Evolutionary conservation across 2,329 filamentous ascomycete species (phyloP).

Genomic region (Saccharata proteae): DNA sequence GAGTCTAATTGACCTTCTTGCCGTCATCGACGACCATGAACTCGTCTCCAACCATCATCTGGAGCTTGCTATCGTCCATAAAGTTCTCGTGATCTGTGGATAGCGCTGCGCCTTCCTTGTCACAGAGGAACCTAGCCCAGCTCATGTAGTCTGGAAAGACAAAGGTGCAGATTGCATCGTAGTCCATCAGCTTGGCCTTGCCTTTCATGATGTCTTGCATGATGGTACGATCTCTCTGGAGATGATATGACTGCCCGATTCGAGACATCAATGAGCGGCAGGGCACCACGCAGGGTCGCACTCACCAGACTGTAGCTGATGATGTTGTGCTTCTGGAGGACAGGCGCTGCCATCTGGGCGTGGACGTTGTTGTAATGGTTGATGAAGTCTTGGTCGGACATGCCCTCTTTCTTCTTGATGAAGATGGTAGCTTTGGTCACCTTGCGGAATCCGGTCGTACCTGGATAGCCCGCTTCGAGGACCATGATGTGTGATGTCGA

Average conservation of each 20-base stretch:
- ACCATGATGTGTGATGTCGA: slow-evolving; percentile 19
- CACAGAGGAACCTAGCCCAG: slow-evolving; percentile 35
- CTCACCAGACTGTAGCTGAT: slow-evolving; percentile 34
- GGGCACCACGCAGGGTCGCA: background rate
- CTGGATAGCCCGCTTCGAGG: slow-evolving; percentile 33
- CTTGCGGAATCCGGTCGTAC: slow-evolving; percentile 33
- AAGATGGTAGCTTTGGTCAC: slow-evolving; percentile 35
- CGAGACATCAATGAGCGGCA: slow-evolving; percentile 1
- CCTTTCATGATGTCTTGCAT: slow-evolving; percentile 35
- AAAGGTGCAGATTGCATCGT: slow-evolving; percentile 37
- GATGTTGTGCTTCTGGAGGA: slow-evolving; percentile 31
- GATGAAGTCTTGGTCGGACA: slow-evolving; percentile 33
- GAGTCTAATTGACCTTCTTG: slow-evolving; percentile 14
- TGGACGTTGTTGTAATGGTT: slow-evolving; percentile 34
- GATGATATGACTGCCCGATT: slow-evolving; percentile 29
- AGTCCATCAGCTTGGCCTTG: slow-evolving; percentile 30
- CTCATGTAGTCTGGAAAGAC: slow-evolving; percentile 34
- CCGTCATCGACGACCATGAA: slow-evolving; percentile 28
- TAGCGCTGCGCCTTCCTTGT: slow-evolving; percentile 31
- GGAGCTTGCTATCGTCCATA: slow-evolving; percentile 28
- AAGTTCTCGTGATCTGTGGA: slow-evolving; percentile 25
- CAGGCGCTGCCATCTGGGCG: slow-evolving; percentile 31
- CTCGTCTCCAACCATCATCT: slow-evolving; percentile 37
- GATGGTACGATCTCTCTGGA: slow-evolving; percentile 31
- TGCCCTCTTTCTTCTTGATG: slow-evolving; percentile 34